Evolutionary conservation across 2,329 filamentous ascomycete genomes (phyloP), one percentile per base, ranked within the genome.

Genomic region (Stagonosporopsis vannaccii): DNA sequence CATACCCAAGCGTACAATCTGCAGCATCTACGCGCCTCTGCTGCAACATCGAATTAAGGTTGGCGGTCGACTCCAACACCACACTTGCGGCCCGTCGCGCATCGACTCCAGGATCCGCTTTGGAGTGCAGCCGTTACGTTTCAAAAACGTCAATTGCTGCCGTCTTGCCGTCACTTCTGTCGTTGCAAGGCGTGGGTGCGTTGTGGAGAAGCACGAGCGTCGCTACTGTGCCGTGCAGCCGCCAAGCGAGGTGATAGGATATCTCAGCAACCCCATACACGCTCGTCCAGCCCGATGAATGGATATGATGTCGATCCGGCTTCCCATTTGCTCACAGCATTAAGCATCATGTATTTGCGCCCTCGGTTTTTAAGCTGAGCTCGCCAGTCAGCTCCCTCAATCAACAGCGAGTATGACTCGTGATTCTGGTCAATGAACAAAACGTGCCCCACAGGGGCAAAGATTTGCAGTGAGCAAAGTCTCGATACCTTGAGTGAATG

Each of bases 161-260:
- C 45, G 17, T 32, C 40, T 22, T 48, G 25, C 17, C 17, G 40
- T 43, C 40, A 1, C 28, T 30, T 23, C 19, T 23, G 20, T 9
- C 20, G 2, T 19, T 5, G 2, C 12, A 1, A 39, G 35, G 25
- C 35, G 40, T 47, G 45, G 35, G 25, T 32, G 44, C 36, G 6
- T 46, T 22, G 30, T 56, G 33, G 5, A 70, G 45, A 48, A 37
- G 35, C 35, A 48, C 45, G 25, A 23, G 35, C 35, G 45, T 48
- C 13, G 6, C n/a, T 28, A 48, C 17, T 15, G 6, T 26, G 45
- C 45, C 35, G 45, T 22, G 22, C 32, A 30, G 12, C 35, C 35
- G 45, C 25, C 45, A 37, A 46, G 43, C 32, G 43, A 36, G 43
- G 20, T 13, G 17, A 36, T 20, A 20, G 32, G 15, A 36, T 6